These are phyloP conservation scores for Rhizophagus clarus DNA, from an alignment of 192 early-diverging fungal genomes.

Conservation along the genomic window DNA sequence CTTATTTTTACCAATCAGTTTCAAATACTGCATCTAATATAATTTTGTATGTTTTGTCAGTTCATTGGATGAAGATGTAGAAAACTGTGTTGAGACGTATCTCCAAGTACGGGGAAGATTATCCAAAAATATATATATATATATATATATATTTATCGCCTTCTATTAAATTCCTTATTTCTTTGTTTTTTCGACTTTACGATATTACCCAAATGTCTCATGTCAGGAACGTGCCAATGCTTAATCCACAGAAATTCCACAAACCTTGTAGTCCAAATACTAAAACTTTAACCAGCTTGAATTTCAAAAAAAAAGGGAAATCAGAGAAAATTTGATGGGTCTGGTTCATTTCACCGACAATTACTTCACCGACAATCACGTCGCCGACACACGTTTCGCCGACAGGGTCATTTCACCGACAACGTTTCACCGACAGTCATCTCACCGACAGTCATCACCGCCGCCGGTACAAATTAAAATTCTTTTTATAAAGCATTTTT, in stretches of 20 bases:
- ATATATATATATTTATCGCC: too few relatives aligned
- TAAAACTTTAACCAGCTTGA: conserved; percentile 46
- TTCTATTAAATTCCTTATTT: not conserved
- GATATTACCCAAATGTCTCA: conserved; percentile 40
- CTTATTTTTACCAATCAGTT: conserved; percentile 37
- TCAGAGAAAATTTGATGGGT: too few relatives aligned
- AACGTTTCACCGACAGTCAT: too few relatives aligned
- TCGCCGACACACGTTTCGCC: too few relatives aligned
- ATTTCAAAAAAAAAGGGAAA: too few relatives aligned
- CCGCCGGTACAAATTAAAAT: too few relatives aligned
- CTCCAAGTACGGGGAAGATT: conserved; percentile 31
- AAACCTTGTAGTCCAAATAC: conserved; percentile 44
- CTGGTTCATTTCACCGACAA: too few relatives aligned
- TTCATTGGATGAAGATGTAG: conserved; percentile 22
- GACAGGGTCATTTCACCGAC: too few relatives aligned
- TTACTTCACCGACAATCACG: too few relatives aligned
- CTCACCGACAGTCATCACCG: too few relatives aligned
- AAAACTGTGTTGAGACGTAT: conserved; percentile 22
- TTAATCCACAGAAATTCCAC: conserved; percentile 38
- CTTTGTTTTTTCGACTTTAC: conserved; percentile 24
- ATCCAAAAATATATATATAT: too few relatives aligned
- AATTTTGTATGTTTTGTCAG: not conserved
- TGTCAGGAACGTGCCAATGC: conserved; percentile 42
- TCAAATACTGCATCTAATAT: conserved; percentile 33
- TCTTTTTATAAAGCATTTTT: too few relatives aligned